phyloP scores from a whole-genome alignment of 768 basidiomycete genomes.

The Russula ochroleuca region DNA sequence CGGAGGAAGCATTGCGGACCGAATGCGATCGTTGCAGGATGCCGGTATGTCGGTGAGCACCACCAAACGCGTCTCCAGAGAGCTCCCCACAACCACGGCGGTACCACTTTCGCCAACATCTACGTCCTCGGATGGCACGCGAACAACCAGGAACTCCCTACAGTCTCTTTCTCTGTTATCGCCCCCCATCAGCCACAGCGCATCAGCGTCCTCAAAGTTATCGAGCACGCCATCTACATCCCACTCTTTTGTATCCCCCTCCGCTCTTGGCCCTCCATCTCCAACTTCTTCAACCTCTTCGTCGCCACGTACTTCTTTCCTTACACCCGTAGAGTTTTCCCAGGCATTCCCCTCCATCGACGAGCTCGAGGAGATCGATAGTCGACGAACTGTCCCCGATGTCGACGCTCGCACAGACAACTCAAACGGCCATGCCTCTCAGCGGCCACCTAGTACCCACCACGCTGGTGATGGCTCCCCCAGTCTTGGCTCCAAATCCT shows the following conservation, averaged over 20 bases:
- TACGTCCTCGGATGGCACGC: constrained; percentile 29
- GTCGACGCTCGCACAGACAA: constrained; percentile 37
- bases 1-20: constrained; percentile 75
- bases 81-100: constrained; percentile 41
- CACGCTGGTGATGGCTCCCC: constrained; percentile 20
- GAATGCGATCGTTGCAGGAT: constrained; percentile 68
- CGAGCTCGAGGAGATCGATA: constrained; percentile 59
- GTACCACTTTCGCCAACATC: constrained; percentile 35
- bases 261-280: constrained; percentile 71
- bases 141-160: constrained; percentile 26
- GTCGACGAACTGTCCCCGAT: constrained; percentile 47
- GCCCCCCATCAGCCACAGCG: constrained; percentile 28
- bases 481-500: constrained; percentile 30
- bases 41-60: constrained; percentile 57
- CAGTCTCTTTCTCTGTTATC: constrained; percentile 26
- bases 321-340: constrained; percentile 53
- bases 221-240: constrained; percentile 30
- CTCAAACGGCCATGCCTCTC: constrained; percentile 24
- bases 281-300: constrained; percentile 67
- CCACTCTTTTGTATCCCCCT: constrained; percentile 65
- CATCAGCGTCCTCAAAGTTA: constrained; percentile 31
- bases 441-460: constrained; percentile 32
- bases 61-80: constrained; percentile 56
- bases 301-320: constrained; percentile 45
- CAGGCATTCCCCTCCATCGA: constrained; percentile 74